Percentiles rank a stretch among this genome's conserved stretches.
Evolutionary conservation across 495 filamentous ascomycete species (phyloP).

Genomic region (Aspergillus nidulans): DNA sequence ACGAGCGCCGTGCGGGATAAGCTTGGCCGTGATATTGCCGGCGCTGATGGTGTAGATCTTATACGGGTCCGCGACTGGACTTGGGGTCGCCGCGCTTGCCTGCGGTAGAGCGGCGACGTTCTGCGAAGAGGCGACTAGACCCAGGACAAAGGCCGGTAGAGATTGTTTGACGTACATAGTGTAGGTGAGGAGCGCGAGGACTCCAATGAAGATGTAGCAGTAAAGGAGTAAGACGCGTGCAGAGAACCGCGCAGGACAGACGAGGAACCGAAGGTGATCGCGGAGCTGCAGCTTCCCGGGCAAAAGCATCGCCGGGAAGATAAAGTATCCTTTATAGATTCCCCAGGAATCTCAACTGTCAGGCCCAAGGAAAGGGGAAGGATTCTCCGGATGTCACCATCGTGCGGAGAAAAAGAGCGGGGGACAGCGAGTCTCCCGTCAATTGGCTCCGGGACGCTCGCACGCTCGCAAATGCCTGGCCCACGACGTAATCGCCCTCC

Average conservation of each 20-base stretch:
- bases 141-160: conserved; percentile 32
- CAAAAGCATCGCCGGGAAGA: conserved; percentile 11
- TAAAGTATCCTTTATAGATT: neutral
- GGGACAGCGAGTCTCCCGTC: neutral
- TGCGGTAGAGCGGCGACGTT: conserved; percentile 11
- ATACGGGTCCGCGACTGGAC: conserved; percentile 32
- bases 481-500: neutral
- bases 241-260: conserved; percentile 31
- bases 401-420: conserved; percentile 12
- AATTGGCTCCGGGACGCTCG: conserved; percentile 1
- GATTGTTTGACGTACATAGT: conserved; percentile 41
- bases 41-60: conserved; percentile 68
- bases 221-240: conserved; percentile 27
- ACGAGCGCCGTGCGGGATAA: conserved; percentile 77
- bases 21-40: conserved; percentile 64
- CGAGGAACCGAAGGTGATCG: conserved; percentile 26
- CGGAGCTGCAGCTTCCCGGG: conserved; percentile 15
- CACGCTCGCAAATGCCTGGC: neutral
- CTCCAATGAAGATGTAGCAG: conserved; percentile 29
- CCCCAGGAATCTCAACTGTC: neutral
- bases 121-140: conserved; percentile 30
- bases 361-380: neutral
- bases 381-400: conserved; percentile 15
- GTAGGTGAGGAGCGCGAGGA: conserved; percentile 27
- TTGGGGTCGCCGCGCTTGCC: conserved; percentile 20